Evolutionary conservation across 164 flowering plant genomes (phyloP), one percentile per base, ranked within the genome.

Genomic region (Dillenia turbinata): DNA sequence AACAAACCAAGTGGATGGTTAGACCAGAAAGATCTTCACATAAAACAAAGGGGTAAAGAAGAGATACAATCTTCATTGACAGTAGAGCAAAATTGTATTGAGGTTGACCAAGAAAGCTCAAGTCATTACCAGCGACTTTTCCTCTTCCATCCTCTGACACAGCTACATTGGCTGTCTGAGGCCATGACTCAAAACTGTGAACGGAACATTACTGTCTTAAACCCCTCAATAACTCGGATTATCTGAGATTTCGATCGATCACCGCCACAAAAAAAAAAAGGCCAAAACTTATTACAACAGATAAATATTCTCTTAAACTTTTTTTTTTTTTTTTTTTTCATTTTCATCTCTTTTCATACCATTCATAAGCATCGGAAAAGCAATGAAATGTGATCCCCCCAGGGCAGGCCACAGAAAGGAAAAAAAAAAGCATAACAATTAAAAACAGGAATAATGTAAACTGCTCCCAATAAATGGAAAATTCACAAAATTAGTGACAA

Each of bases 61-160:
- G 46, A 44, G 59, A 14, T 12, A 19, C 26, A 59, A 14, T 10
- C 26, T 15, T 24, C 24, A 55, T 46, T 43, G 59, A n/a, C 43
- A 12, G 56, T 54, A n/a, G 46, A 57, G 56, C 5, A 55, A n/a
- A 9, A 51, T 43, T 51, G 56, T 49, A 62, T 56, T 44, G 1
- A 16, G 12, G 40, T 51, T 33, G 40, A 33, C 40, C 40, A 33
- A 33, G 40, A 51, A 72, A 15, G 49, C 3, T 57, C 55, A 2
- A 44, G 53, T 57, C n/a, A 74, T 90, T 75, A 95, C 99, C 98
- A 68, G 99, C 99, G 67, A 95, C 97, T 78, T 88, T 92, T 75
- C 99, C 94, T 79, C 97, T 79, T 56, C 98, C 97, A 80, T 90
- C 96, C 79, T 92, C 97, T 46, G 99, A 76, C 10, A 85, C 92